These are phyloP conservation scores for Entophlyctis luteolus DNA, from an alignment of 192 early-diverging fungal species.

Conservation along the genomic window DNA sequence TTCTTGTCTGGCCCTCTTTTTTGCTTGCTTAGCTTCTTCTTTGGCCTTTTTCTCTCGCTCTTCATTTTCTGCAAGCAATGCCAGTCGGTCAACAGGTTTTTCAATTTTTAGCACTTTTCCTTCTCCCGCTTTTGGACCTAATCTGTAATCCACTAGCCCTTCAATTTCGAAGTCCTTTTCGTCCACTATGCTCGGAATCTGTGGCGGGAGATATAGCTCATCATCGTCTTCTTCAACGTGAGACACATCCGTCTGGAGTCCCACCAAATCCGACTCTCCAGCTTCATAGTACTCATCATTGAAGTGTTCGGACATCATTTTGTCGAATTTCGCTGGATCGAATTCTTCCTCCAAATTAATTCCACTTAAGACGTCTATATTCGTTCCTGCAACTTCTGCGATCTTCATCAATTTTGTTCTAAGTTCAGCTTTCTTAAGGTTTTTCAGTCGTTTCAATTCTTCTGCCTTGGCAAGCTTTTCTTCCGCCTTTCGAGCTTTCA, in stretches of 20 bases:
- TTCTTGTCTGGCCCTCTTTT: slow-evolving; percentile 34
- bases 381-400: slow-evolving; percentile 66
- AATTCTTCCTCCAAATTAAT: slow-evolving; percentile 89
- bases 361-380: slow-evolving; percentile 65
- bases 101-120: slow-evolving; percentile 16
- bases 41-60: slow-evolving; percentile 19
- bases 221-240: slow-evolving; percentile 35
- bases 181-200: slow-evolving; percentile 5
- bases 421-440: slow-evolving; percentile 86
- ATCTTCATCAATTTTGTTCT: slow-evolving; percentile 77
- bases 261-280: slow-evolving; percentile 64
- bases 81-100: slow-evolving; percentile 9
- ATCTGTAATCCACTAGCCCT: slow-evolving; percentile 1
- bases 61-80: slow-evolving; percentile 20
- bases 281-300: slow-evolving; percentile 64
- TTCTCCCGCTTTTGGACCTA: slow-evolving; percentile 18
- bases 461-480: slow-evolving; percentile 68
- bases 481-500: slow-evolving; percentile 69
- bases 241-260: slow-evolving; percentile 54
- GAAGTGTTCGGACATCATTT: slow-evolving; percentile 79
- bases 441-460: slow-evolving; percentile 88
- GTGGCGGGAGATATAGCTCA: slow-evolving; percentile 17
- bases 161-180: slow-evolving; percentile 23
- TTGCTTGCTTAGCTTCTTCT: slow-evolving; percentile 30
- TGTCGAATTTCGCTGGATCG: slow-evolving; percentile 80